Evolutionary conservation across 2,329 filamentous ascomycete species (phyloP), one percentile per base, ranked within the genome.

Genomic region (Botrytis porri): DNA sequence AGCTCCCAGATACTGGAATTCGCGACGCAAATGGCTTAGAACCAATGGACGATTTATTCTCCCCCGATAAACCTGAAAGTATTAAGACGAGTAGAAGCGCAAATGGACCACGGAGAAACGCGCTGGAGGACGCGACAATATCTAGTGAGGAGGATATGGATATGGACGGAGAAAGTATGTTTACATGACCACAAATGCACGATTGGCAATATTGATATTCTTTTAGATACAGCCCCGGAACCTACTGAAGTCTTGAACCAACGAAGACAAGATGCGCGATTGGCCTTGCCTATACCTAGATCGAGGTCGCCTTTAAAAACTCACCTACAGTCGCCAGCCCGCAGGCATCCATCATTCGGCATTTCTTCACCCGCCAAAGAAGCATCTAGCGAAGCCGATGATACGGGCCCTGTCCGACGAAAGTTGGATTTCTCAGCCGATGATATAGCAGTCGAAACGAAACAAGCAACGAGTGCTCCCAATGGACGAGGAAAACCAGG

Each of bases 1-100:
- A 90, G 1, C 83, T 98, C 45, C 89, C 90, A 79, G 93, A 97
- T 79, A 89, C 86, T 72, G 93, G 93, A 70, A 85, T 90, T 74
- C 92, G 94, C 83, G 95, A 98, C 83, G 94, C 97, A 81, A 86
- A 97, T 86, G 96, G 95, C 82, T 90, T 99, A 85, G 94, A 98
- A 81, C 92, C 93, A 51, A 88, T 97, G 73, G 93, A 95, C 51
- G 89, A 89, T 77, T 89, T 98, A 76, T 97, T 97, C 82, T 98
- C 95, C 14, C 94, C 95, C 22, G 88, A 89, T 76, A 92, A 90
- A 79, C 83, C 77, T 5, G 76, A 73, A 35, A 75, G 72, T 45
- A 71, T 43, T 18, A 64, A 39, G 32, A 43, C 75, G 29, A 71
- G 63, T 3, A 73, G 54, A 20, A 73, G 74, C 60, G 29, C 29